These are phyloP conservation scores for Pseudogymnoascus sp. DNA, from an alignment of 2,329 filamentous ascomycete species.

Conservation along the genomic window DNA sequence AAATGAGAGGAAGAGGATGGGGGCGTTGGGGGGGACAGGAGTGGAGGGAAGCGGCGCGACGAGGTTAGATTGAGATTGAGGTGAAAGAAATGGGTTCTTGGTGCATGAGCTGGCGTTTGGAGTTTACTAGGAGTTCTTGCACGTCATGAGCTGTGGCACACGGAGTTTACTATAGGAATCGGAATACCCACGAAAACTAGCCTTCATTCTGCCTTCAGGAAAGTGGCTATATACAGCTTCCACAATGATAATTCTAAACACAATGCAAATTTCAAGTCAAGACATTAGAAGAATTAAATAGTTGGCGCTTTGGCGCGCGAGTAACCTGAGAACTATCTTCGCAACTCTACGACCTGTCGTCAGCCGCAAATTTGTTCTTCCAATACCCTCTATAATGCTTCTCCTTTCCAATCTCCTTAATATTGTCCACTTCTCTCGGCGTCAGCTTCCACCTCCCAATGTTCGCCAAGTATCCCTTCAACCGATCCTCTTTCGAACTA, in stretches of 20 bases:
- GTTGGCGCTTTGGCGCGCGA: not conserved
- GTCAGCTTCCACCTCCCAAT: conserved; percentile 53
- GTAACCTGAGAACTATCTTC: not conserved
- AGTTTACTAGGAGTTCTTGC: not conserved
- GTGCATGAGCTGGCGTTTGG: not conserved
- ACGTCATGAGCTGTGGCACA: not conserved
- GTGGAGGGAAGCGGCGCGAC: not conserved
- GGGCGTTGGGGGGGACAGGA: not conserved
- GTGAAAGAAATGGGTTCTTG: not conserved
- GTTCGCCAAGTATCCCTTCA: conserved; percentile 49
- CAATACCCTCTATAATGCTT: conserved; percentile 60
- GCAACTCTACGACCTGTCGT: conserved; percentile 41
- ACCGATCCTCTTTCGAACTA: conserved; percentile 50
- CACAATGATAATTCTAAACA: not conserved
- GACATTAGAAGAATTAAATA: not conserved
- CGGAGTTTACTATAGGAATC: not conserved
- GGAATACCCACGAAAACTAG: not conserved
- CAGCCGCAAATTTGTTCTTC: conserved; percentile 44
- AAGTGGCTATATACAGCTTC: not conserved
- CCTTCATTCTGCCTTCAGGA: not conserved
- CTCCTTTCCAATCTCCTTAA: conserved; percentile 49
- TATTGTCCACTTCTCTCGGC: conserved; percentile 50
- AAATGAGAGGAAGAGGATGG: not conserved
- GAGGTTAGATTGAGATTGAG: not conserved
- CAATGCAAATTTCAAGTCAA: not conserved